These are phyloP conservation scores for Nannochloris sp. DNA, from an alignment of 139 green algal species.

Conservation along the genomic window DNA sequence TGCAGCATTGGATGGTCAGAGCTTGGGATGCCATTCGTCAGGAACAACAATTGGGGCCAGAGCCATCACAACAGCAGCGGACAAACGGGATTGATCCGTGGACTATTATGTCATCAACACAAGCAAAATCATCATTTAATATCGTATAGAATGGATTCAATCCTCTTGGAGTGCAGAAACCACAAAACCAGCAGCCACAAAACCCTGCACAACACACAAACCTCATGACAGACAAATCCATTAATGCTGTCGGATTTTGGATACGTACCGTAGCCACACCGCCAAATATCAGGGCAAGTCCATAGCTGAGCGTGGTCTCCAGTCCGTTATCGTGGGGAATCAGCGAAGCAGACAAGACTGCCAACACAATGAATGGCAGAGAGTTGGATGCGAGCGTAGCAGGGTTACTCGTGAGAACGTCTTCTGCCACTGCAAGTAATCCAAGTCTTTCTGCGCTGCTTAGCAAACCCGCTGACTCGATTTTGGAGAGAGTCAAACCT, in stretches of 20 bases:
- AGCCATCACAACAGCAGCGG: slow-evolving; percentile 10
- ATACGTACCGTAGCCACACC: slow-evolving; percentile 9
- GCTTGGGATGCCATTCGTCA: slow-evolving; percentile 36
- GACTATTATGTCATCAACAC: too few species aligned
- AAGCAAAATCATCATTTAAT: too few species aligned
- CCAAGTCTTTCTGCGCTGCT: slow-evolving; percentile 46
- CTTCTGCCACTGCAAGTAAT: slow-evolving; percentile 33
- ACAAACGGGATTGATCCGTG: too few species aligned
- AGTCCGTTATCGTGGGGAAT: slow-evolving; percentile 37
- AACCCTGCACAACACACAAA: background rate
- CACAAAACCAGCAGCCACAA: slow-evolving; percentile 33
- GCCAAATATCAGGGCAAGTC: slow-evolving; percentile 1
- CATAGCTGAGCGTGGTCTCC: slow-evolving; percentile 20
- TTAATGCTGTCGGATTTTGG: too few species aligned
- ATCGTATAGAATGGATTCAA: background rate
- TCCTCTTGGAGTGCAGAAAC: slow-evolving; percentile 38
- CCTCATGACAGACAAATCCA: too few species aligned
- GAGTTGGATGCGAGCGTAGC: slow-evolving; percentile 30
- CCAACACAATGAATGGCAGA: slow-evolving; percentile 29
- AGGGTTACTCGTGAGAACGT: slow-evolving; percentile 33
- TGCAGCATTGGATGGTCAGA: slow-evolving; percentile 37
- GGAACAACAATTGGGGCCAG: slow-evolving; percentile 24
- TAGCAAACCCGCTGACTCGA: slow-evolving; percentile 42
- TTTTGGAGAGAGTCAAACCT: slow-evolving; percentile 42
- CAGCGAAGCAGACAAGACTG: slow-evolving; percentile 24